Conservation (phyloP, 2,329 filamentous ascomycete genomes). For the Tothia fuscella region DNA sequence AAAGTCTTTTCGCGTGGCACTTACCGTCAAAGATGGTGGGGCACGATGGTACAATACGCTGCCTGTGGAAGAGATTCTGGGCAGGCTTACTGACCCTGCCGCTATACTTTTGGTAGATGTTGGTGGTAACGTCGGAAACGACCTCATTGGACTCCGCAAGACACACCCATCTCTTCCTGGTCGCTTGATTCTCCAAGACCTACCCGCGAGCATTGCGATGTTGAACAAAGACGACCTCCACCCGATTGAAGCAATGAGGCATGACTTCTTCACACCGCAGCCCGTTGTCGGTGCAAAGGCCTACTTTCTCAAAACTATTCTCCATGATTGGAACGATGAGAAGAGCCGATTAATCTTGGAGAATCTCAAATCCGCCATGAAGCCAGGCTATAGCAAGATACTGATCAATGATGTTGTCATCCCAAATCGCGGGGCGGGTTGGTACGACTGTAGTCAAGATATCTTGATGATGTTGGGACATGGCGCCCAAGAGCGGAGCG, state of each 20-base stretch:
- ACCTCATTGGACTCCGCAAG: not conserved
- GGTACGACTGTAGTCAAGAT: conserved; percentile 26
- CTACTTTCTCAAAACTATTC: conserved; percentile 15
- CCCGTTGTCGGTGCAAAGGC: conserved; percentile 12
- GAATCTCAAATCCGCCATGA: conserved; percentile 17
- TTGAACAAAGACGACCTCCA: not conserved
- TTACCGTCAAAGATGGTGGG: not conserved
- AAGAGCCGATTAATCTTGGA: conserved; percentile 17
- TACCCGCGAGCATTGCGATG: not conserved
- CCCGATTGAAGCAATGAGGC: not conserved
- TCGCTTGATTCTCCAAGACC: not conserved
- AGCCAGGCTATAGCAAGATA: conserved; percentile 21
- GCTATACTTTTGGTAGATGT: not conserved
- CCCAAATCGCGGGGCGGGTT: conserved; percentile 18
- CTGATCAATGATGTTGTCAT: conserved; percentile 22
- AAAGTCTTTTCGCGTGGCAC: not conserved
- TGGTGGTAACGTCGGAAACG: not conserved
- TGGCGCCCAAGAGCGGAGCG: conserved; percentile 27
- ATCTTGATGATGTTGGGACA: conserved; percentile 28
- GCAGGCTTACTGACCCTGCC: not conserved
- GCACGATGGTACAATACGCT: not conserved
- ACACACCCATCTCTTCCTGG: not conserved
- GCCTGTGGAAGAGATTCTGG: not conserved
- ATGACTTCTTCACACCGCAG: conserved; percentile 13
- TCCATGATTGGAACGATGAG: conserved; percentile 22